A percentile compares a stretch with the other conserved stretches of the same genome.
Evolutionary conservation across 495 filamentous ascomycete species (phyloP).

Genomic region (Penicillium psychrofluorescens): DNA sequence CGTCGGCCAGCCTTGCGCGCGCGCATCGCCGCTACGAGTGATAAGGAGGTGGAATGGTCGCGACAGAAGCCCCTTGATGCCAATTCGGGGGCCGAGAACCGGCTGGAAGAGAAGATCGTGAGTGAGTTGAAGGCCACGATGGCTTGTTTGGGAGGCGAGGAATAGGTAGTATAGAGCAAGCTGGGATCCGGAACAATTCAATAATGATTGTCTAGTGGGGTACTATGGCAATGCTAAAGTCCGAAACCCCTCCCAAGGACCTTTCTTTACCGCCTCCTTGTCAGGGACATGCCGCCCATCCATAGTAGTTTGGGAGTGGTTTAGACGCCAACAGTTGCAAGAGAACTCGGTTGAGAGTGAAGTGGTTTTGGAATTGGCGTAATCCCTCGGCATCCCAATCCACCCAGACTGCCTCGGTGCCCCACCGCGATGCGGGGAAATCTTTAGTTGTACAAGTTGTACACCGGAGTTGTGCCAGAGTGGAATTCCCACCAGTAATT

Average conservation of each 20-base stretch:
- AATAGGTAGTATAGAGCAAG: conserved; percentile 3
- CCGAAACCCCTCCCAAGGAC: too few species aligned
- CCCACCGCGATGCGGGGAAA: too few species aligned
- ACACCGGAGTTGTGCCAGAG: too few species aligned
- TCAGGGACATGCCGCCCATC: too few species aligned
- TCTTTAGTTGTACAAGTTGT: too few species aligned
- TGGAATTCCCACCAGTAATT: too few species aligned
- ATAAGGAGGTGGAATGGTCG: conserved; percentile 60
- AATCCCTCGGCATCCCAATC: conserved; percentile 62
- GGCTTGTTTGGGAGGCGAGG: conserved; percentile 33
- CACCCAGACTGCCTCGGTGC: conserved; percentile 43
- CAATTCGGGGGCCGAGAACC: conserved; percentile 41
- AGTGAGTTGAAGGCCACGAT: conserved; percentile 48
- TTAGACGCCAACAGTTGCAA: too few species aligned
- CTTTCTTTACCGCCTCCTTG: too few species aligned
- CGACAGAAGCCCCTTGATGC: conserved; percentile 38
- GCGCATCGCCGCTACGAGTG: conserved; percentile 61
- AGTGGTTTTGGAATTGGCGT: conserved; percentile 50
- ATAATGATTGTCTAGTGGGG: conserved; percentile 20
- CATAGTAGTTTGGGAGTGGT: too few species aligned
- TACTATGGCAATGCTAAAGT: too few species aligned
- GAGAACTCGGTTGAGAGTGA: too few species aligned
- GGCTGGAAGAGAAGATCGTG: conserved; percentile 67
- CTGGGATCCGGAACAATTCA: too few species aligned
- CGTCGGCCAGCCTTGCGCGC: conserved; percentile 54